phyloP scores from a whole-genome alignment of 75 land plant species.

The Selaginella moellendorffii region DNA sequence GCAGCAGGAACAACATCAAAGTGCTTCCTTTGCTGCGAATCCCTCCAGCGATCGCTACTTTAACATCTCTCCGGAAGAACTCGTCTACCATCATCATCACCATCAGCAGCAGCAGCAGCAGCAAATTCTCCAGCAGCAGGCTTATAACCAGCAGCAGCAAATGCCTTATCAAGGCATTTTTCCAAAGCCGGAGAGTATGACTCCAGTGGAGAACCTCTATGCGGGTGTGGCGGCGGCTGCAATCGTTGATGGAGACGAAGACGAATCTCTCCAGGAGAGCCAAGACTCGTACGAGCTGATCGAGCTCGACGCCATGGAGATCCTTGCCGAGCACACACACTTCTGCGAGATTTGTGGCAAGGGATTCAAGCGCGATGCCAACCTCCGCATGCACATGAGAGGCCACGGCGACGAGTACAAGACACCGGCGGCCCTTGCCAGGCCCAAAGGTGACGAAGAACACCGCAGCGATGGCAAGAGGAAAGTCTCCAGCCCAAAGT shows the following conservation, averaged over 20 bases:
- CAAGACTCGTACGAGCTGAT: slow-evolving; percentile 55
- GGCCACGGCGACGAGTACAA: slow-evolving; percentile 85
- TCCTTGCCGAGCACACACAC: slow-evolving; percentile 76
- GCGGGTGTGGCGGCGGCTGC: slow-evolving; percentile 20
- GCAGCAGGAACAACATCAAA: slow-evolving; percentile 48
- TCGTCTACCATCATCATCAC: too few species aligned
- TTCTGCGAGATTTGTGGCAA: slow-evolving; percentile 70
- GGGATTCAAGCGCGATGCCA: slow-evolving; percentile 80
- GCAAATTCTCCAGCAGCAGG: neutral
- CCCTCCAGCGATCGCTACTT: slow-evolving; percentile 15
- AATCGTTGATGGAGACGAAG: slow-evolving; percentile 46
- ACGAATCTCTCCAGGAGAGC: slow-evolving; percentile 49
- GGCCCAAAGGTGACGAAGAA: slow-evolving; percentile 35
- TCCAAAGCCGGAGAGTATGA: neutral
- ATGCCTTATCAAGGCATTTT: too few species aligned
- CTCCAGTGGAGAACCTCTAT: neutral
- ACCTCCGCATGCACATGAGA: slow-evolving; percentile 81
- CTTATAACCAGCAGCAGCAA: neutral
- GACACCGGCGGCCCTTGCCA: slow-evolving; percentile 55
- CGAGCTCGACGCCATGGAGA: slow-evolving; percentile 58
- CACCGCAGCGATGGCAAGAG: slow-evolving; percentile 6
- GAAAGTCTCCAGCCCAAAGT: slow-evolving; percentile 15
- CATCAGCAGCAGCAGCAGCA: too few species aligned
- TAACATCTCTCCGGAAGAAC: too few species aligned
- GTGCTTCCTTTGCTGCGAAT: slow-evolving; percentile 42